Evolutionary conservation across 106 monocot species (phyloP).

Genomic region (Agapanthus africanus): DNA sequence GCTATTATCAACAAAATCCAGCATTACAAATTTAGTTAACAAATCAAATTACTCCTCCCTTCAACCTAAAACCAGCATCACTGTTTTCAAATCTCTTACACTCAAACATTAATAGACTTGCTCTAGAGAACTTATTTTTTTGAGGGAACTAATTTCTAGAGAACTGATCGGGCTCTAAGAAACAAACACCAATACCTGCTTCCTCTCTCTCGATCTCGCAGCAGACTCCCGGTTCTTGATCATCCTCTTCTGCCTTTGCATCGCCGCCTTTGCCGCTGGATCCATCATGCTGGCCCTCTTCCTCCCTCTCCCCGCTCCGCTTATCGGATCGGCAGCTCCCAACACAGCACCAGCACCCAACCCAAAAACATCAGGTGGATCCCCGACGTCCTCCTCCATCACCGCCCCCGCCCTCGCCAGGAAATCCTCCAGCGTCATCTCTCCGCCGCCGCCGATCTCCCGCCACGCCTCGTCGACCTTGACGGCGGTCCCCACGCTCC

Average conservation of each 20-base stretch:
- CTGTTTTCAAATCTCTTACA: no score
- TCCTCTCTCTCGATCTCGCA: conserved; percentile 82
- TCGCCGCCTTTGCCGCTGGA: conserved; percentile 36
- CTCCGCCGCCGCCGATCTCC: conserved; percentile 10
- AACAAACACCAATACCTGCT: conserved; percentile 41
- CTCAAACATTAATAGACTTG: background rate
- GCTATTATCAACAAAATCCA: no score
- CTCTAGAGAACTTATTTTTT: no score
- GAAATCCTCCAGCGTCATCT: conserved; percentile 26
- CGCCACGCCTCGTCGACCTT: conserved; percentile 14
- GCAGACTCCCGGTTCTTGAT: conserved; percentile 91
- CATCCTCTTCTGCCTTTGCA: conserved; percentile 92
- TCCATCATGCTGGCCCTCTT: conserved; percentile 31
- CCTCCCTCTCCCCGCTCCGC: conserved; percentile 25
- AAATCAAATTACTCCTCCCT: background rate
- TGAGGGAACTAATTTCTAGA: no score
- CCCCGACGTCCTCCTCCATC: no score
- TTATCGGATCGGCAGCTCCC: background rate
- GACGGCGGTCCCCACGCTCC: background rate
- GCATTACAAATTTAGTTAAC: background rate
- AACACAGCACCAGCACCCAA: conserved; percentile 7
- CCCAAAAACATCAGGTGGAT: conserved; percentile 1
- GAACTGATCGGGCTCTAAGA: no score
- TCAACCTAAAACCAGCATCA: background rate
- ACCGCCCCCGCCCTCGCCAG: conserved; percentile 18